These are phyloP conservation scores for Paecilomyces dactylethromorphus DNA, from an alignment of 2,329 filamentous ascomycete species.

Conservation along the genomic window DNA sequence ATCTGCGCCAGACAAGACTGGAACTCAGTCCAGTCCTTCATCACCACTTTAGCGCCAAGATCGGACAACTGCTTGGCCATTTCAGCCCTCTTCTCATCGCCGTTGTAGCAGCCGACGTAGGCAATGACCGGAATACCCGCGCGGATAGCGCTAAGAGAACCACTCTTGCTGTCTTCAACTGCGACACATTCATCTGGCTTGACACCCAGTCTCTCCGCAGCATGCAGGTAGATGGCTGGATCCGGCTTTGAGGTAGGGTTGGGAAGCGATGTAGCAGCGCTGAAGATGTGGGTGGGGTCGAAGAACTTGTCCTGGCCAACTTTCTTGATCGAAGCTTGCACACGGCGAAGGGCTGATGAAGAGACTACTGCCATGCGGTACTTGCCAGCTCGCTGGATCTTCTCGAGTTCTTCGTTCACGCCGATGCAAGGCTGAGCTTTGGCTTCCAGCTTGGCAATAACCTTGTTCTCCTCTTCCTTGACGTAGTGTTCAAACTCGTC, in stretches of 20 bases:
- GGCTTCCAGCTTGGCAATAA: conserved; percentile 71
- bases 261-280: conserved; percentile 69
- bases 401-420: conserved; percentile 60
- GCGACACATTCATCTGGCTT: conserved; percentile 66
- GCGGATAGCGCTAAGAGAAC: conserved; percentile 67
- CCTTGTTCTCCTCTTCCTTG: conserved; percentile 69
- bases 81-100: conserved; percentile 53
- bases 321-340: conserved; percentile 71
- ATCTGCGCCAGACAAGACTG: conserved; percentile 35
- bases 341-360: conserved; percentile 70
- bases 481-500: conserved; percentile 71
- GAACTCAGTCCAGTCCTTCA: conserved; percentile 44
- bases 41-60: conserved; percentile 58
- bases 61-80: conserved; percentile 58
- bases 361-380: conserved; percentile 76
- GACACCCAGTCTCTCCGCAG: conserved; percentile 67
- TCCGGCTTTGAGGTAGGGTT: conserved; percentile 86
- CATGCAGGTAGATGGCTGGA: conserved; percentile 78
- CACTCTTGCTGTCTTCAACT: conserved; percentile 84
- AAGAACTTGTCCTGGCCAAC: conserved; percentile 77
- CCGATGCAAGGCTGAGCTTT: conserved; percentile 63
- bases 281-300: conserved; percentile 67
- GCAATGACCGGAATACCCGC: conserved; percentile 76
- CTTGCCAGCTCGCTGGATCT: conserved; percentile 54
- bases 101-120: conserved; percentile 73